Evolutionary conservation across 2,329 filamentous ascomycete species (phyloP).

Genomic region (Knoxdaviesia proteae): DNA sequence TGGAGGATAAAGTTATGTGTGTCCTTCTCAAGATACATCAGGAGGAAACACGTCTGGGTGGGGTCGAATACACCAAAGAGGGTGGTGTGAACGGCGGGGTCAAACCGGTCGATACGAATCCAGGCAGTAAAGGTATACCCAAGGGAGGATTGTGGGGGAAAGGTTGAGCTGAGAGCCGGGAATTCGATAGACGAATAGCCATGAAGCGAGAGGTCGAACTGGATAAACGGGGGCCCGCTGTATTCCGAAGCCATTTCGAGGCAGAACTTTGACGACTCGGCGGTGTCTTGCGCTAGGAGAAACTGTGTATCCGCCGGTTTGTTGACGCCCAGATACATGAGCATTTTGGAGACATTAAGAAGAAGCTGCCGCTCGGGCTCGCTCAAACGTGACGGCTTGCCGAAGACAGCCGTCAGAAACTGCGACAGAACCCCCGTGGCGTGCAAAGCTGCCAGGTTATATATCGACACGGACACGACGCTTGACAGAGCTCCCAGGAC

Average conservation of each 20-base stretch:
- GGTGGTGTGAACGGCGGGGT: constrained; percentile 70
- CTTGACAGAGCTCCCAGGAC: constrained; percentile 43
- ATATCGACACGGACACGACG: constrained; percentile 38
- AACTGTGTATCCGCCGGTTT: constrained; percentile 66
- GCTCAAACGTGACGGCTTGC: constrained; percentile 22
- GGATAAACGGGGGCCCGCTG: constrained; percentile 63
- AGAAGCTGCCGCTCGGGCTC: constrained; percentile 36
- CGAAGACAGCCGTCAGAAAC: constrained; percentile 42
- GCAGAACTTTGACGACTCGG: constrained; percentile 43
- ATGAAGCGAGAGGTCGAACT: constrained; percentile 77
- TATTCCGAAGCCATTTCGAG: constrained; percentile 55
- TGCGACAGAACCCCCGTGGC: constrained; percentile 48
- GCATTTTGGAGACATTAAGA: constrained; percentile 42
- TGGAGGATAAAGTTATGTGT: constrained; percentile 89
- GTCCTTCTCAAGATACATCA: constrained; percentile 85
- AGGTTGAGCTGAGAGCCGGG: constrained; percentile 61
- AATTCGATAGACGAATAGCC: constrained; percentile 85
- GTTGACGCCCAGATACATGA: constrained; percentile 59
- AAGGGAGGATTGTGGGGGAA: constrained; percentile 58
- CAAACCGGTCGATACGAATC: constrained; percentile 76
- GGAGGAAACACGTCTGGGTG: constrained; percentile 78
- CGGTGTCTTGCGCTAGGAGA: constrained; percentile 33
- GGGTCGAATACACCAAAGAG: constrained; percentile 89
- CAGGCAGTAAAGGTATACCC: constrained; percentile 85
- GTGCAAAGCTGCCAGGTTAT: constrained; percentile 53